These are phyloP conservation scores for Hyaloscypha bicolor DNA, from an alignment of 495 filamentous ascomycete species.

Conservation along the genomic window DNA sequence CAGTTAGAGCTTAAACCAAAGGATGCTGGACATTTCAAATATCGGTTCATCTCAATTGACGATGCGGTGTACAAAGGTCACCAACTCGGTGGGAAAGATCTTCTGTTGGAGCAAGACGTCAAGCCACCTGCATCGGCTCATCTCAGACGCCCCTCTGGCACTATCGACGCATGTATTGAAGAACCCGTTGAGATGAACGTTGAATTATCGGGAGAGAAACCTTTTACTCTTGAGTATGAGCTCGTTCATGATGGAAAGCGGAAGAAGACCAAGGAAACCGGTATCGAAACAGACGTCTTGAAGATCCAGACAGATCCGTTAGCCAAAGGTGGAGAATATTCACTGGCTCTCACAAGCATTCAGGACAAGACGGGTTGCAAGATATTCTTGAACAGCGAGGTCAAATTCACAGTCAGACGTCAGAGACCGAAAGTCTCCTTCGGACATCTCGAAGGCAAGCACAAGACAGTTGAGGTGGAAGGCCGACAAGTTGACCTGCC, in stretches of 20 bases:
- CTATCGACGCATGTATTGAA: constrained; percentile 75
- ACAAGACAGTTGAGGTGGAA: constrained; percentile 73
- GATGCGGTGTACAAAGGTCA: constrained; percentile 77
- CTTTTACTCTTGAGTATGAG: constrained; percentile 92
- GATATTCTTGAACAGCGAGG: constrained; percentile 75
- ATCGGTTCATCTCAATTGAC: constrained; percentile 76
- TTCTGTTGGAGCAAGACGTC: constrained; percentile 82
- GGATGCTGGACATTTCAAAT: constrained; percentile 82
- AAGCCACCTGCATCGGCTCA: constrained; percentile 85
- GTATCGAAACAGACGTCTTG: constrained; percentile 59
- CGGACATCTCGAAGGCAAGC: constrained; percentile 77
- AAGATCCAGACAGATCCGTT: constrained; percentile 75
- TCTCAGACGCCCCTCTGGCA: constrained; percentile 52
- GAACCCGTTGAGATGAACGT: constrained; percentile 75
- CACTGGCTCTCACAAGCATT: constrained; percentile 76
- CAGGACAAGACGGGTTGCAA: constrained; percentile 87
- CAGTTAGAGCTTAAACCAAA: constrained; percentile 84
- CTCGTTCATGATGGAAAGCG: constrained; percentile 88
- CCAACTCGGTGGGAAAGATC: constrained; percentile 51
- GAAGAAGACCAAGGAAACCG: constrained; percentile 63
- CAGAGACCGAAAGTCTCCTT: constrained; percentile 85
- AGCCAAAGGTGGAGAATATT: constrained; percentile 82
- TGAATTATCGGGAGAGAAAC: constrained; percentile 74
- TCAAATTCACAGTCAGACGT: constrained; percentile 80
- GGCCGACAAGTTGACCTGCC: constrained; percentile 72